Base-by-base conservation (phyloP, 2,329 filamentous ascomycete genomes). In the Fusarium acutatum region DNA sequence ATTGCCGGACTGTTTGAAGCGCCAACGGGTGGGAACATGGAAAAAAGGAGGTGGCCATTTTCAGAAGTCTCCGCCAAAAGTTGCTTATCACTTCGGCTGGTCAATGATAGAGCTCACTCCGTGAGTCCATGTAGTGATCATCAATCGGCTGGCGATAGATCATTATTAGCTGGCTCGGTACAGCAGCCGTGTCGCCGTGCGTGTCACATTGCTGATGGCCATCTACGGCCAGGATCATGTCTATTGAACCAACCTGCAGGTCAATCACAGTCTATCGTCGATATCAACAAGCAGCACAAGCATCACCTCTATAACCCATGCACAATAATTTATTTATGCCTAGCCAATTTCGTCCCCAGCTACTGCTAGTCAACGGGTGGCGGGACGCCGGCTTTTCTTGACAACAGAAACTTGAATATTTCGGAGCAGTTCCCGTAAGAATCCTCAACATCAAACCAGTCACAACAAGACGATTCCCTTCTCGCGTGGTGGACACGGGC, bases 11-110 rank as follows among this genome's bases (percentile, higher is more conserved):
- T 56, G 22, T 57, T 46, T 64, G 41, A 34, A 58, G 69, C 24
- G 24, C 34, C 26, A 28, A 28, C 20, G 62, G 52, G 63, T 68
- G 60, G 53, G 44, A 65, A 69, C 43, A 26, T 47, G 46, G 13
- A 72, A 76, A 76, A 77, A 74, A 73, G 75, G 75, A 75, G 69
- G 69, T 58, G 64, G 60, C 62, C 73, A 75, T 54, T 62, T 54
- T 60, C 43, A 67, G 32, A 26, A 11, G 11, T 50, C 30, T 34
- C 65, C 24, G 37, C 52, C 46, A 69, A 49, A 43, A 24, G 37
- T 40, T 40, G 54, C 56, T 54, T 43, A 64, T 64, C 60, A 61
- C 8, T 49, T 43, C 26, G 50, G 40, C 34, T 38, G 50, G 49
- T 66, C 38, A 26, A 50, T 57, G 37, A 40, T 34, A 22, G 34